Evolutionary conservation across 2,329 filamentous ascomycete genomes (phyloP).

Genomic region (Clarireedia hainanense): DNA sequence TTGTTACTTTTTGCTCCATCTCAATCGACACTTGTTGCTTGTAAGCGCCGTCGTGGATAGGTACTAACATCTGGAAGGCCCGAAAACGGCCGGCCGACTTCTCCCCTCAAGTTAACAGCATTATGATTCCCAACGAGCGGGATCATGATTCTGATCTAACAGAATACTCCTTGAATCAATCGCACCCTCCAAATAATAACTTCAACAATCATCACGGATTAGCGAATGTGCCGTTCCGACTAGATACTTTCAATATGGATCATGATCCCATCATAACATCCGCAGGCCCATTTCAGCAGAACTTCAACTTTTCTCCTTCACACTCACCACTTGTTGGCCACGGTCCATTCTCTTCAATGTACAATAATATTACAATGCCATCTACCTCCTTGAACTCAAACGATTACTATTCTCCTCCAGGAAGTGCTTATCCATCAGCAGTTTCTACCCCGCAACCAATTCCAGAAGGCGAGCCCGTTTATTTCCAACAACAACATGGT

Average conservation of each 20-base stretch:
- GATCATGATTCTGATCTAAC: slow-evolving; percentile 52
- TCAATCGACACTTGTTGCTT: slow-evolving; percentile 15
- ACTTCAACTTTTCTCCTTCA: slow-evolving; percentile 64
- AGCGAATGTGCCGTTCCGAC: slow-evolving; percentile 43
- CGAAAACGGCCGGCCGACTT: slow-evolving; percentile 62
- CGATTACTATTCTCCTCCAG: slow-evolving; percentile 63
- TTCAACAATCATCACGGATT: slow-evolving; percentile 28
- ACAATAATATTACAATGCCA: slow-evolving; percentile 54
- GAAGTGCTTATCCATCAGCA: slow-evolving; percentile 60
- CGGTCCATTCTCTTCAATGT: slow-evolving; percentile 51
- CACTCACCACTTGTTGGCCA: slow-evolving; percentile 57
- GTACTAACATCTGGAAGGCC: slow-evolving; percentile 34
- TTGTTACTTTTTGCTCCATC: slow-evolving; percentile 11
- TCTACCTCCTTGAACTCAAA: slow-evolving; percentile 58
- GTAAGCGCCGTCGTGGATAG: slow-evolving; percentile 18
- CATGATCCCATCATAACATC: slow-evolving; percentile 56
- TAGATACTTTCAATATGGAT: slow-evolving; percentile 49
- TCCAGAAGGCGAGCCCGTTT: slow-evolving; percentile 55
- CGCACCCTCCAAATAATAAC: slow-evolving; percentile 27
- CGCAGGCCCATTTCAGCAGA: slow-evolving; percentile 59
- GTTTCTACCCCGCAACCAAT: slow-evolving; percentile 64
- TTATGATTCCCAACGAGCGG: slow-evolving; percentile 54
- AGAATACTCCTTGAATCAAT: slow-evolving; percentile 59
- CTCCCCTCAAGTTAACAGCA: slow-evolving; percentile 61
- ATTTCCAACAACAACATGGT: slow-evolving; percentile 46